Conservation (phyloP, 2,329 filamentous ascomycete species). For the Scopulariopsis brevicaulis region DNA sequence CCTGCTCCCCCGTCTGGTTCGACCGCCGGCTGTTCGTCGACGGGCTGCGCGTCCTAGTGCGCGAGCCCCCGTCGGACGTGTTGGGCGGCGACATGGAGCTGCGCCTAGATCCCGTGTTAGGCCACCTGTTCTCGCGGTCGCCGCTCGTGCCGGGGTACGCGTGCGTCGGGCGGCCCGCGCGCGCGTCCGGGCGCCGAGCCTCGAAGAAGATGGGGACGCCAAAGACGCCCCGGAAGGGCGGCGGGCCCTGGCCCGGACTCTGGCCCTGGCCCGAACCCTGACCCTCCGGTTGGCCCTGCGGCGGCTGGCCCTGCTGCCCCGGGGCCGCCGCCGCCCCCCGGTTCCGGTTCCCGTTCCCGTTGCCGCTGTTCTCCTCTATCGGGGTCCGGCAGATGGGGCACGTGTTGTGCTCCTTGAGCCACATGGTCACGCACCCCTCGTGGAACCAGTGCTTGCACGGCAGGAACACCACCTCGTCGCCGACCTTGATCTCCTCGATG, state of each 20-base stretch:
- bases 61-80: not conserved
- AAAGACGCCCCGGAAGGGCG: not conserved
- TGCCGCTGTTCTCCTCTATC: conserved; percentile 25
- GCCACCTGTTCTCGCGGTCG: conserved; percentile 2
- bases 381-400: conserved; percentile 70
- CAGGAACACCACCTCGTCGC: conserved; percentile 63
- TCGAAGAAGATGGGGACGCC: conserved; percentile 1
- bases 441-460: conserved; percentile 96
- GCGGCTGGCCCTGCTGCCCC: not conserved
- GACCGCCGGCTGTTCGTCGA: conserved; percentile 4
- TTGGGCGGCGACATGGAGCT: conserved; percentile 4
- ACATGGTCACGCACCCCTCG: conserved; percentile 66
- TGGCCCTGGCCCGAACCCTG: not conserved
- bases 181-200: not conserved
- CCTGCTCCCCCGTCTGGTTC: not conserved
- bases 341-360: not conserved
- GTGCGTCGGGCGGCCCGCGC: not conserved
- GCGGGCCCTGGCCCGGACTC: not conserved
- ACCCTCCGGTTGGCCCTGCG: not conserved
- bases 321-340: not conserved
- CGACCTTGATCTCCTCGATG: conserved; percentile 70
- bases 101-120: conserved; percentile 1
- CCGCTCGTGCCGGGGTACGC: not conserved
- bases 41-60: conserved; percentile 3
- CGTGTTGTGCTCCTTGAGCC: conserved; percentile 85